Evolutionary conservation across 225 moss, liverwort and hornwort genomes (phyloP).

Genomic region (Straminergon stramineum): DNA sequence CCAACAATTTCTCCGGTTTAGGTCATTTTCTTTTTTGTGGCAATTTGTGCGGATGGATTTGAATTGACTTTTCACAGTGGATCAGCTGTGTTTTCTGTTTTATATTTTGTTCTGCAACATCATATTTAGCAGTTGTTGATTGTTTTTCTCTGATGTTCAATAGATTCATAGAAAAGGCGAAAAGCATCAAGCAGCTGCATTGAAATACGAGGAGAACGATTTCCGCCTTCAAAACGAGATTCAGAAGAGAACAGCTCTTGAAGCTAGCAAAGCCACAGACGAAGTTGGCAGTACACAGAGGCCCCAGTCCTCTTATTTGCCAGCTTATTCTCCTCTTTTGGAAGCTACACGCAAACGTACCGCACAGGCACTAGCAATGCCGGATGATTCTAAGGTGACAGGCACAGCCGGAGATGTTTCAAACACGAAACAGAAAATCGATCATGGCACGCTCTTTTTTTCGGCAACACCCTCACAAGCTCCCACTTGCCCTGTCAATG

Average conservation of each 20-base stretch:
- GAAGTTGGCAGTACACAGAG: not conserved
- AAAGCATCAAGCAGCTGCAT: conserved; percentile 57
- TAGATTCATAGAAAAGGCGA: conserved; percentile 70
- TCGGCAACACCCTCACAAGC: not conserved
- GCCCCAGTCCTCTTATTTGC: not conserved
- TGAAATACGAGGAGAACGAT: conserved; percentile 34
- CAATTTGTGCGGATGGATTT: not conserved
- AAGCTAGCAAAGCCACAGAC: conserved; percentile 8
- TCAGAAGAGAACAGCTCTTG: conserved; percentile 59
- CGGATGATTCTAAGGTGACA: not conserved
- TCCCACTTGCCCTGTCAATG: not conserved
- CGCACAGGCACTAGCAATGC: conserved; percentile 14
- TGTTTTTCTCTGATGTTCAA: not conserved
- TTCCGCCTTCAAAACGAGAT: conserved; percentile 52
- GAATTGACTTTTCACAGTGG: not conserved
- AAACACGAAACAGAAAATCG: conserved; percentile 4
- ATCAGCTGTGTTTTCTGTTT: not conserved
- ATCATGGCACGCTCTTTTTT: conserved; percentile 9
- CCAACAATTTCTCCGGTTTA: not conserved
- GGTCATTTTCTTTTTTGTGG: not conserved
- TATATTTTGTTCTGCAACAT: not conserved
- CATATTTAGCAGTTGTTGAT: not conserved
- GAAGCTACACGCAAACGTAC: conserved; percentile 39
- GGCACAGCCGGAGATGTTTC: not conserved
- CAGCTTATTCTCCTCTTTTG: conserved; percentile 20